Conservation (phyloP, 805 yeast species). For the Jamesozyma lodderae region DNA sequence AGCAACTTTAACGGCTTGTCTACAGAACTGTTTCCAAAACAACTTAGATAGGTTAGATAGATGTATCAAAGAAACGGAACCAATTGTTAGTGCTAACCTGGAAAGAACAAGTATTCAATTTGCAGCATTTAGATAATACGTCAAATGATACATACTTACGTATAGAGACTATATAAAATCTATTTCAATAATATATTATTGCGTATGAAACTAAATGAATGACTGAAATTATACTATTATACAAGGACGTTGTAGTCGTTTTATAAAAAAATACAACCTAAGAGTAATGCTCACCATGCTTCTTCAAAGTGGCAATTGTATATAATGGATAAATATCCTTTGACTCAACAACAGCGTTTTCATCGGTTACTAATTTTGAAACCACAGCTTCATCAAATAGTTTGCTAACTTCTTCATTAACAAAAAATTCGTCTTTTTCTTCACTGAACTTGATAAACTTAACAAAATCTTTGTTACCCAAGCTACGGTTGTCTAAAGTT, state of each 20-base stretch:
- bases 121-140: constrained; percentile 23
- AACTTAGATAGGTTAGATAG: constrained; percentile 18
- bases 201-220: neutral
- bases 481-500: constrained; percentile 29
- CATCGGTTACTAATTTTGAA: constrained; percentile 18
- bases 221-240: neutral
- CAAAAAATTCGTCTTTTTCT: constrained; percentile 13
- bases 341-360: constrained; percentile 29
- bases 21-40: constrained; percentile 29
- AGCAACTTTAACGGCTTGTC: constrained; percentile 24
- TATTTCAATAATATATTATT: too few species aligned
- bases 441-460: constrained; percentile 17
- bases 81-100: constrained; percentile 26
- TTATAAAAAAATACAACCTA: constrained; percentile 5
- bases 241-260: neutral
- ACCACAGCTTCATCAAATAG: constrained; percentile 18
- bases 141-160: neutral
- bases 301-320: constrained; percentile 41
- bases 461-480: constrained; percentile 11
- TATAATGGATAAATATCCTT: constrained; percentile 43
- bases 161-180: neutral
- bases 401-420: constrained; percentile 14
- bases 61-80: constrained; percentile 23
- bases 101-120: constrained; percentile 26
- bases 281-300: constrained; percentile 46